Conservation (phyloP, 768 basidiomycete genomes). For the Lentinus tigrinus region DNA sequence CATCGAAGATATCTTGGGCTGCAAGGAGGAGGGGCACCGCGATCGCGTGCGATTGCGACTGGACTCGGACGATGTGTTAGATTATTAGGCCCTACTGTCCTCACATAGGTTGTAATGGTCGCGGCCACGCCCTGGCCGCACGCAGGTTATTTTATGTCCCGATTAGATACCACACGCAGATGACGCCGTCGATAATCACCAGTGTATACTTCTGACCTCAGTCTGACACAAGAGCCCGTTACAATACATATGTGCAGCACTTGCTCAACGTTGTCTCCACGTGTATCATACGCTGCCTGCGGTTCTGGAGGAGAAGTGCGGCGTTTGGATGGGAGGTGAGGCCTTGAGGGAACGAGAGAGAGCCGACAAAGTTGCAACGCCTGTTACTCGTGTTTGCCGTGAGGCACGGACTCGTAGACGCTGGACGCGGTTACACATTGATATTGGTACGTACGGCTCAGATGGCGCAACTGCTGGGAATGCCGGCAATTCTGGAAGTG, state of each 20-base stretch:
- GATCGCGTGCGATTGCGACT: conserved; percentile 11
- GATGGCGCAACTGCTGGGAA: conserved; percentile 10
- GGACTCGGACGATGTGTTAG: conserved; percentile 13
- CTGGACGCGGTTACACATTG: background rate
- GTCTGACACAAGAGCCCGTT: background rate
- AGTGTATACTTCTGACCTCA: background rate
- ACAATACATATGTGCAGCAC: background rate
- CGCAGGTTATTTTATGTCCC: conserved; percentile 16
- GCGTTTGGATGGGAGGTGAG: conserved; percentile 10
- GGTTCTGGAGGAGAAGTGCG: conserved; percentile 5
- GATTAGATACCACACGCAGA: conserved; percentile 4
- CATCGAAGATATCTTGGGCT: background rate
- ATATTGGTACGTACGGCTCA: background rate
- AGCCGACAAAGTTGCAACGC: conserved; percentile 13
- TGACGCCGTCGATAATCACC: background rate
- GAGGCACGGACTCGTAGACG: conserved; percentile 16
- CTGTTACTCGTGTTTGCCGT: conserved; percentile 23
- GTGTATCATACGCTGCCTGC: conserved; percentile 8
- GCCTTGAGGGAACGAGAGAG: background rate
- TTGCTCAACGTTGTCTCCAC: conserved; percentile 8
- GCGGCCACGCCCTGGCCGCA: conserved; percentile 8
- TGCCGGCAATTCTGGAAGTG: conserved; percentile 6
- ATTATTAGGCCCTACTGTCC: conserved; percentile 16
- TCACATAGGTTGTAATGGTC: conserved; percentile 16
- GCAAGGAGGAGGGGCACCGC: background rate